Evolutionary conservation across 331 rosid species (phyloP).

Genomic region (Cydonia oblonga): DNA sequence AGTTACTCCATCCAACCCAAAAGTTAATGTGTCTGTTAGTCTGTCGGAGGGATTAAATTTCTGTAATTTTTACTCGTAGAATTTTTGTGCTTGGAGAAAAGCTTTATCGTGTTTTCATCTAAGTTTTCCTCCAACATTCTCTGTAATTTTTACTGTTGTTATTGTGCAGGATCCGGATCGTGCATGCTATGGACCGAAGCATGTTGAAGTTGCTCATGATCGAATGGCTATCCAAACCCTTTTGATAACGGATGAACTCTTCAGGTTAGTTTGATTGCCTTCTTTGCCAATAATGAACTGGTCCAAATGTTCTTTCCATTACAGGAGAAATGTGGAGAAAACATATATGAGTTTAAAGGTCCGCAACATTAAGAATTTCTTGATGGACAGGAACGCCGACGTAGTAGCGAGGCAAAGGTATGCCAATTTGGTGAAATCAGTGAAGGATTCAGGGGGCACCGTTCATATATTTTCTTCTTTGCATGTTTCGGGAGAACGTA

Average conservation of each 20-base stretch:
- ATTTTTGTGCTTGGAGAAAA: neutral
- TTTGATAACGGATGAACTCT: constrained; percentile 76
- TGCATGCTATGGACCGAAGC: constrained; percentile 91
- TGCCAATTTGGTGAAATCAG: constrained; percentile 71
- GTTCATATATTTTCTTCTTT: constrained; percentile 85
- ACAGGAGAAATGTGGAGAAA: too few relatives aligned
- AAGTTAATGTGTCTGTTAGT: neutral
- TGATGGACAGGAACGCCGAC: constrained; percentile 63
- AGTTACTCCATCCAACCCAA: neutral
- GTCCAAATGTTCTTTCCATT: neutral
- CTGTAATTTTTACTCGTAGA: neutral
- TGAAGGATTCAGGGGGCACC: constrained; percentile 68
- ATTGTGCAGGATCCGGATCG: constrained; percentile 57
- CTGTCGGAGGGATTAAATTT: neutral
- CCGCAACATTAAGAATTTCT: neutral
- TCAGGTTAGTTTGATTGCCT: constrained; percentile 40
- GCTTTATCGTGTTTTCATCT: neutral
- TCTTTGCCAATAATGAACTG: neutral
- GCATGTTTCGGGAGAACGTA: constrained; percentile 98
- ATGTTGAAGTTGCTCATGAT: constrained; percentile 91
- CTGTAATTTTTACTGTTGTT: neutral
- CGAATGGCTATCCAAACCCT: constrained; percentile 87
- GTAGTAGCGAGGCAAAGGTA: constrained; percentile 47
- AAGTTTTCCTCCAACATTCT: too few relatives aligned
- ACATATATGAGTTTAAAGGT: neutral